Base-by-base conservation (phyloP, 176 grass and related monocot species). In the Musa troglodytarum region DNA sequence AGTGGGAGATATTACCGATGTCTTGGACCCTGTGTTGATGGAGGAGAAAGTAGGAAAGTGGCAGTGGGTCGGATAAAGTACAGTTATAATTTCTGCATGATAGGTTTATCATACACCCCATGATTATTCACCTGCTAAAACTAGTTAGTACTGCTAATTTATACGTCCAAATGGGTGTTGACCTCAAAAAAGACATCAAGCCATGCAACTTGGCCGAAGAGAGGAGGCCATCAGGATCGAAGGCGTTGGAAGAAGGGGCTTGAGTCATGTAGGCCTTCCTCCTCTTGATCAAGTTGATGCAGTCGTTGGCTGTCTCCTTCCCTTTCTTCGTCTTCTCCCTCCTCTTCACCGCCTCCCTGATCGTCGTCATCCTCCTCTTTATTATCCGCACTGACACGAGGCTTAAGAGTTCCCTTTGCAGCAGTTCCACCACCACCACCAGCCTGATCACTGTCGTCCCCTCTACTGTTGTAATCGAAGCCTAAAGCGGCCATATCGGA, bases 81-180 rank as follows among this genome's bases (percentile, higher is more conserved):
- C 57, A 61, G 16, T 8, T 61, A 61, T 61, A 61, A 61, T 61
- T 61, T 61, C 57, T 61, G 57, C 57, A 61, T 61, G 57, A 61
- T 61, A 8, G 16, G 15, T 7, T 61, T 15, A 61, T 3, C n/a
- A 61, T 61, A 21, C 16, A 61, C 57, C 34, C 16, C 57, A 61
- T 61, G 16, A 61, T 61, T 61, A 61, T 61, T 61, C 12, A 57
- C 3, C 55, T 57, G 17, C 57, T 15, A n/a, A n/a, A 61, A 61
- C 57, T n/a, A n/a, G 57, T 19, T 61, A 7, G 17, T 61, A 9
- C 57, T n/a, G 57, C 57, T 61, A 61, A 61, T 61, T 61, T 61
- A 61, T 61, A 61, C 57, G 19, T 61, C 17, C 19, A 19, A 12
- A 69, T 19, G 43, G 17, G 66, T n/a, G 49, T 16, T 13, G 1